Evolutionary conservation across 129 eudicot species (phyloP).

Genomic region (Flaveria linearis): DNA sequence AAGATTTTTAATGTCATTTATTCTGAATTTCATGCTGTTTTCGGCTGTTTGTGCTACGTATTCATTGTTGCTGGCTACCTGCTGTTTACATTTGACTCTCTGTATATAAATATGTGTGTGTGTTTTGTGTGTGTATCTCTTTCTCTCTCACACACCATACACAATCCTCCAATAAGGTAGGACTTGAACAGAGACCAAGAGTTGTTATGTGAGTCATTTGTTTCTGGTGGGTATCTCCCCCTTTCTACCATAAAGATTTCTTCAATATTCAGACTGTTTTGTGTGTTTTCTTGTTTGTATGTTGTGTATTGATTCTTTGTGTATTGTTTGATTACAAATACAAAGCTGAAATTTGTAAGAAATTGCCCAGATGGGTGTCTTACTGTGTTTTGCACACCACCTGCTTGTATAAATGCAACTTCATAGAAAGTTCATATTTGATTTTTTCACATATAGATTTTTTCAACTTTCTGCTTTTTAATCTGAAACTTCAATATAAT

Average conservation of each 20-base stretch:
- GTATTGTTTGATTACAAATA: conserved; percentile 4
- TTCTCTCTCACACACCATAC: conserved; percentile 18
- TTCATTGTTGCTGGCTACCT: conserved; percentile 39
- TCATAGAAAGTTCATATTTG: neutral
- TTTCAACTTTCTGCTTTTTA: neutral
- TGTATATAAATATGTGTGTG: neutral
- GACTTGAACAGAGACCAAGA: neutral
- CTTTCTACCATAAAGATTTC: too few species aligned
- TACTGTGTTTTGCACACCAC: conserved; percentile 10
- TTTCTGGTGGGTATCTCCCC: neutral
- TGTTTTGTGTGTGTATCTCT: neutral
- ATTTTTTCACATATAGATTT: neutral
- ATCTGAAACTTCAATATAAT: conserved; percentile 10
- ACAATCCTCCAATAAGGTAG: too few species aligned
- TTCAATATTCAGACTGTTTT: neutral
- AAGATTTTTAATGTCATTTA: conserved; percentile 18
- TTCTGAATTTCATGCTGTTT: conserved; percentile 12
- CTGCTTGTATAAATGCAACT: conserved; percentile 14
- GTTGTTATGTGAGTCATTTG: conserved; percentile 10
- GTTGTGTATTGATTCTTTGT: neutral
- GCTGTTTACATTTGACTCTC: neutral
- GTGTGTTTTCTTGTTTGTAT: conserved; percentile 7
- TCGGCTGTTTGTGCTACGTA: neutral
- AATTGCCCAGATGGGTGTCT: conserved; percentile 8
- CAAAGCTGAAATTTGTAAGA: neutral